Percentiles rank a stretch among this genome's conserved stretches.
Conservation (phyloP, 2,329 filamentous ascomycete species). For the Trichoderma cornu-damae region DNA sequence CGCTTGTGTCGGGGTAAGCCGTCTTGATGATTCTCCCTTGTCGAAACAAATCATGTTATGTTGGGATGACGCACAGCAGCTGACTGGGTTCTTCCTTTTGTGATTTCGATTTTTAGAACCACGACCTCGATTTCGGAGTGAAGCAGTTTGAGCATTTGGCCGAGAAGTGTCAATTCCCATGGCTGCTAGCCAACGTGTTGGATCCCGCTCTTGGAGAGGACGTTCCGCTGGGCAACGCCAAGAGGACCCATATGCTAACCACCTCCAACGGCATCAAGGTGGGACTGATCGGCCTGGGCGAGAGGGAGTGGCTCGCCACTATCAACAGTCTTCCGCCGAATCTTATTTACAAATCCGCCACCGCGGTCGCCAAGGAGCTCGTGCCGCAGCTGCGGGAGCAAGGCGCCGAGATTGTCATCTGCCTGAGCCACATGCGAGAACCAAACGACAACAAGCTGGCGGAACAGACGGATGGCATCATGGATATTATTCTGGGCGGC, state of each 20-base stretch:
- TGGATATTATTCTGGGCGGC: constrained; percentile 82
- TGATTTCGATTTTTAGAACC: constrained; percentile 53
- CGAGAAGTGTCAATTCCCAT: constrained; percentile 74
- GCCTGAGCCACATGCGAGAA: constrained; percentile 79
- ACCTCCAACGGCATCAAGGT: constrained; percentile 80
- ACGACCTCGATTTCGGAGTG: constrained; percentile 89
- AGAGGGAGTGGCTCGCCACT: constrained; percentile 83
- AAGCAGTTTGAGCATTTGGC: constrained; percentile 70
- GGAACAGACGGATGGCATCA: constrained; percentile 62
- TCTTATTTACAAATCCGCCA: constrained; percentile 75
- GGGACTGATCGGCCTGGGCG: constrained; percentile 77
- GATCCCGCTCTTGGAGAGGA: constrained; percentile 74
- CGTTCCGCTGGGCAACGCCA: constrained; percentile 69
- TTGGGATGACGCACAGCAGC: background rate
- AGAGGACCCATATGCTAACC: constrained; percentile 70
- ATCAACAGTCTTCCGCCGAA: constrained; percentile 81
- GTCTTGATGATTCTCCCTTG: too few species aligned
- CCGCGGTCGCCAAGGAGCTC: constrained; percentile 67
- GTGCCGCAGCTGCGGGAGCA: constrained; percentile 66
- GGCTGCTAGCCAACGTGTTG: constrained; percentile 83
- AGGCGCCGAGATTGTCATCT: constrained; percentile 78
- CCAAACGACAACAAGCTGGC: constrained; percentile 87
- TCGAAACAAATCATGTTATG: background rate
- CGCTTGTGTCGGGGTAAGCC: constrained; percentile 69
- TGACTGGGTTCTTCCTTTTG: too few species aligned